Evolutionary conservation across 345 rosid genomes (phyloP), one percentile per base, ranked within the genome.

Genomic region (Eutrema heterophyllum): DNA sequence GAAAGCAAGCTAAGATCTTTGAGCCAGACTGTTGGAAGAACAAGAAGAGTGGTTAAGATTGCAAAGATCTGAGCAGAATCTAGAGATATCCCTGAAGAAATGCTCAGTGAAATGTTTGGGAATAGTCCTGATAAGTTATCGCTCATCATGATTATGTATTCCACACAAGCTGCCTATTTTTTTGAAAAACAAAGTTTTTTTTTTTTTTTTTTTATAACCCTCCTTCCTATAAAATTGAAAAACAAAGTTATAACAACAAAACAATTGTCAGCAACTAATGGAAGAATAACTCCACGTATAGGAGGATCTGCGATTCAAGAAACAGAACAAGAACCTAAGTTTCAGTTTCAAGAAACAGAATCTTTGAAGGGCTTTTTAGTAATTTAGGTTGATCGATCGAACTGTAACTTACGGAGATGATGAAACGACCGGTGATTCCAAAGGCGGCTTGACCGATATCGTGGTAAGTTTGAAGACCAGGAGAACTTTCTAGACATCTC

Each of bases 371-470:
- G n/a, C 2, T 3, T 27, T 27, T 27, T 38, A 18, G 9, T 35
- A 2, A 44, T 2, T 41, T 9, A 33, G 54, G 36, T 73, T 33
- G 65, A 51, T 15, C 0, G 18, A 44, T 3, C 29, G 29, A 3
- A 64, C n/a, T n/a, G n/a, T n/a, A 49, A 71, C 88, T 83, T 81
- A 86, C 95, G 0, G 95, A 83, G 57, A 88, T 79, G 44, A 71
- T 72, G 13, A 81, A 26, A 62, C 92, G 94, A 54, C 96, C 97
- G 5, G 67, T 6, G 26, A 66, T 6, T 3, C 98, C 97, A 39
- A 89, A 91, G 69, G 97, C 96, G 32, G 96, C 97, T 80, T 94
- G 93, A 13, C 95, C 98, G 2, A 91, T 83, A 50, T 94, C 97
- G 1, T 95, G 96, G 74, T 87, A 91, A 72, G 97, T 91, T 13